phyloP scores from a whole-genome alignment of 2,329 filamentous ascomycete species.

The Scopulariopsis brevicaulis region DNA sequence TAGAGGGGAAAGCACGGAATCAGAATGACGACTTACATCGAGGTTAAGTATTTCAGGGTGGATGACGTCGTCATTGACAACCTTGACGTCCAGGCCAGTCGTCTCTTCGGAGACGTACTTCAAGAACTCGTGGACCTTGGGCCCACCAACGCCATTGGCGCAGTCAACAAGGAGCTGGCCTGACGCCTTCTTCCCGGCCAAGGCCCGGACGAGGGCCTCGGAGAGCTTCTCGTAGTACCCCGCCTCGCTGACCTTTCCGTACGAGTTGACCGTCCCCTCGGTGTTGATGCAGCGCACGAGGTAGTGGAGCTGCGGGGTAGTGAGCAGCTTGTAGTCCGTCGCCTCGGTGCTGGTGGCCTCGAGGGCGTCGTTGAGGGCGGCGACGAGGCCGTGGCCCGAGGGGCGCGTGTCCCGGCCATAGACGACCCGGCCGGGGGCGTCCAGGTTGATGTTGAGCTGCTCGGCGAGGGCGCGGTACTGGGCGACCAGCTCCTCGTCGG shows the following conservation, averaged over 20 bases:
- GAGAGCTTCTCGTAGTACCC: constrained; percentile 94
- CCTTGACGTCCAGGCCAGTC: constrained; percentile 66
- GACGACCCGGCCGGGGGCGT: constrained; percentile 65
- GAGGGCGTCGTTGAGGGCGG: constrained; percentile 68
- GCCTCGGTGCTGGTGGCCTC: constrained; percentile 63
- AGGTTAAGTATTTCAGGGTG: constrained; percentile 82
- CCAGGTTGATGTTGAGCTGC: constrained; percentile 64
- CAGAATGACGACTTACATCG: constrained; percentile 46
- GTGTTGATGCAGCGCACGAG: constrained; percentile 92
- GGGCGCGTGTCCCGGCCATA: constrained; percentile 89
- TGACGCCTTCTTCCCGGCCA: constrained; percentile 62
- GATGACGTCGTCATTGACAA: constrained; percentile 88
- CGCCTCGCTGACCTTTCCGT: constrained; percentile 77
- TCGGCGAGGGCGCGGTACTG: constrained; percentile 67
- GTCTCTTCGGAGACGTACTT: constrained; percentile 66
- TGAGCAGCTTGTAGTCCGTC: constrained; percentile 81
- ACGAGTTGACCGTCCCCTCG: constrained; percentile 72
- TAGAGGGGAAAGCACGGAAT: not conserved
- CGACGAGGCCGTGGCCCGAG: constrained; percentile 74
- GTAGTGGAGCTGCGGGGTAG: constrained; percentile 97
- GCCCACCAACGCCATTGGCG: constrained; percentile 91
- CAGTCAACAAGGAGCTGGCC: constrained; percentile 81
- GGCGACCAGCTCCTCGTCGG: constrained; percentile 62
- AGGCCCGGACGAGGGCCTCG: constrained; percentile 71
- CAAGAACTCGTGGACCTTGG: constrained; percentile 76